phyloP scores from a whole-genome alignment of 805 yeast genomes.

The Lipomyces japonicus region DNA sequence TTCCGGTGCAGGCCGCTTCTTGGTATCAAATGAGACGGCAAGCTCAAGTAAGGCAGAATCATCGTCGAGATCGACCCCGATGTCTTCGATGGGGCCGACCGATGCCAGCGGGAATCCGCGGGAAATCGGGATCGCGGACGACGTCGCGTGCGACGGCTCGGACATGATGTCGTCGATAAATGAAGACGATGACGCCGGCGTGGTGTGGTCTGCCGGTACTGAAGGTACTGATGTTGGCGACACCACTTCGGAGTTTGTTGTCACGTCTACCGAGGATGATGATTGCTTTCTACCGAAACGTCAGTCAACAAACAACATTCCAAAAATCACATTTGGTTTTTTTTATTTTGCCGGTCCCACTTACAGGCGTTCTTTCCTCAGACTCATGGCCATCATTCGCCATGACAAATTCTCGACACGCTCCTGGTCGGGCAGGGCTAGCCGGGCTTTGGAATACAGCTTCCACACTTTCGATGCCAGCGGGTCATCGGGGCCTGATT shows the following conservation, averaged over 20 bases:
- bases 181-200: slow-evolving; percentile 17
- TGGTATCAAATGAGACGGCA: background rate
- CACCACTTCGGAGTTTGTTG: slow-evolving; percentile 5
- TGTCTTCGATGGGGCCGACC: background rate
- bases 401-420: slow-evolving; percentile 84
- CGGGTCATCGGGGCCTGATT: no score
- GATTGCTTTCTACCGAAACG: no score
- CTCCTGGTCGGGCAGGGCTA: slow-evolving; percentile 66
- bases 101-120: background rate
- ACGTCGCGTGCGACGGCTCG: slow-evolving; percentile 27
- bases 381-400: slow-evolving; percentile 68
- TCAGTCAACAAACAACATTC: no score
- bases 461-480: slow-evolving; percentile 50
- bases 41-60: background rate
- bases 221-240: slow-evolving; percentile 6
- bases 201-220: slow-evolving; percentile 17
- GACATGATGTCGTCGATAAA: slow-evolving; percentile 30
- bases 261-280: no score
- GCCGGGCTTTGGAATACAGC: slow-evolving; percentile 73
- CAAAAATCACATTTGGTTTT: background rate
- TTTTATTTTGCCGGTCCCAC: no score
- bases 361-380: slow-evolving; percentile 25
- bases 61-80: background rate
- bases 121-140: slow-evolving; percentile 25
- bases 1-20: background rate